These are phyloP conservation scores for Fusarium sororula DNA, from an alignment of 2,329 filamentous ascomycete genomes.

Conservation along the genomic window DNA sequence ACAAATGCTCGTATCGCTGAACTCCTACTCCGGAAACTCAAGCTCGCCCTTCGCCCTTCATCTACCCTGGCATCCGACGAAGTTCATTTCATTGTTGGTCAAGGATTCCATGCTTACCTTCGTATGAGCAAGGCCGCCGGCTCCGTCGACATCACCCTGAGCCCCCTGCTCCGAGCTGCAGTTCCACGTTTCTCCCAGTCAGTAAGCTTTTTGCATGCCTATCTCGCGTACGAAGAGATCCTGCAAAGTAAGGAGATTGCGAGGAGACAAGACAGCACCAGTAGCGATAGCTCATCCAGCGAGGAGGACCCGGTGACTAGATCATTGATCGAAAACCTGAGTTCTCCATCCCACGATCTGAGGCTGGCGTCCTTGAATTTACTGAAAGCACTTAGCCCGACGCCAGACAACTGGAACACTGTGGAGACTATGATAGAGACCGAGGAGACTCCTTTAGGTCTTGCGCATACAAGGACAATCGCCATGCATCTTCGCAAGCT, in stretches of 20 bases:
- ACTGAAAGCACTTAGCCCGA: conserved; percentile 65
- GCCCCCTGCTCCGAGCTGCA: conserved; percentile 71
- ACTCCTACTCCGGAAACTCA: conserved; percentile 71
- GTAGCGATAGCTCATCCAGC: conserved; percentile 53
- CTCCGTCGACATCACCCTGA: conserved; percentile 67
- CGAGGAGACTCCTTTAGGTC: conserved; percentile 79
- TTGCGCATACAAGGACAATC: conserved; percentile 79
- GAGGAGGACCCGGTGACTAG: conserved; percentile 70
- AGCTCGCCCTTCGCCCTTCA: conserved; percentile 70
- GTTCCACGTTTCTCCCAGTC: conserved; percentile 72
- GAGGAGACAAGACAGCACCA: conserved; percentile 44
- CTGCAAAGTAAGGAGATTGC: conserved; percentile 25
- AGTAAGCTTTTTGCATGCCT: conserved; percentile 71
- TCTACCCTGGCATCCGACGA: conserved; percentile 68
- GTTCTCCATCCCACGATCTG: conserved; percentile 77
- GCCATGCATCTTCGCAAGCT: conserved; percentile 89
- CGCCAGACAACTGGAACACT: conserved; percentile 37
- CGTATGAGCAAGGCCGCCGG: conserved; percentile 69
- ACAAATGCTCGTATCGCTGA: conserved; percentile 73
- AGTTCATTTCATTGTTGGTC: conserved; percentile 77
- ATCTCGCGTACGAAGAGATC: conserved; percentile 63
- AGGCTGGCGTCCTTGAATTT: conserved; percentile 78
- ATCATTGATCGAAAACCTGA: conserved; percentile 77
- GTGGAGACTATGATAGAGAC: conserved; percentile 74
- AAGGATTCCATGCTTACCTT: conserved; percentile 78